Evolutionary conservation across 805 yeast genomes (phyloP).

Genomic region (Saturnispora serradocipensis): DNA sequence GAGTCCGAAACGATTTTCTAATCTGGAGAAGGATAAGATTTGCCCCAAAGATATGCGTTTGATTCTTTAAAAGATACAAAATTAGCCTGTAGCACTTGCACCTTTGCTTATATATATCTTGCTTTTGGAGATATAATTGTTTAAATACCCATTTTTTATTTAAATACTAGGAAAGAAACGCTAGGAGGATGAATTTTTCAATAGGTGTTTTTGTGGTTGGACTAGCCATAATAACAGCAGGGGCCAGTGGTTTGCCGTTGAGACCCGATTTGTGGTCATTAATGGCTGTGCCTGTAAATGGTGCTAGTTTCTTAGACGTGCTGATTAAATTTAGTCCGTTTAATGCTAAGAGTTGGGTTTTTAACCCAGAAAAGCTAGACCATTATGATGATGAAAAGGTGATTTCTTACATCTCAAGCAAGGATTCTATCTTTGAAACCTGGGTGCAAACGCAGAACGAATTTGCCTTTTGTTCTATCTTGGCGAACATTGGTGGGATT

Average conservation of each 20-base stretch:
- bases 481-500: slow-evolving; percentile 49
- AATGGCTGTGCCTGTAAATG: neutral
- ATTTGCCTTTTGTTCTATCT: slow-evolving; percentile 36
- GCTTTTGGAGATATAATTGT: neutral
- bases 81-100: neutral
- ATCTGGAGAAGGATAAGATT: neutral
- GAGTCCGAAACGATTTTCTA: neutral
- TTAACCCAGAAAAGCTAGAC: neutral
- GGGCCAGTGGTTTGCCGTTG: neutral
- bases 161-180: neutral
- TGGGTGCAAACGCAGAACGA: slow-evolving; percentile 42
- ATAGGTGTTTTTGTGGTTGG: neutral
- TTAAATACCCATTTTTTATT: neutral
- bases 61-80: neutral
- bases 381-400: neutral
- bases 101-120: neutral
- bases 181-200: neutral
- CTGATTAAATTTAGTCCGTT: neutral
- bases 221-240: neutral
- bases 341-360: neutral
- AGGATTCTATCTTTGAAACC: slow-evolving; percentile 28
- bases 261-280: neutral
- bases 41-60: neutral
- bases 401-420: neutral
- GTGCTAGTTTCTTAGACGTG: neutral